These are phyloP conservation scores for Fusarium chuoi DNA, from an alignment of 2,329 filamentous ascomycete species.

Conservation along the genomic window DNA sequence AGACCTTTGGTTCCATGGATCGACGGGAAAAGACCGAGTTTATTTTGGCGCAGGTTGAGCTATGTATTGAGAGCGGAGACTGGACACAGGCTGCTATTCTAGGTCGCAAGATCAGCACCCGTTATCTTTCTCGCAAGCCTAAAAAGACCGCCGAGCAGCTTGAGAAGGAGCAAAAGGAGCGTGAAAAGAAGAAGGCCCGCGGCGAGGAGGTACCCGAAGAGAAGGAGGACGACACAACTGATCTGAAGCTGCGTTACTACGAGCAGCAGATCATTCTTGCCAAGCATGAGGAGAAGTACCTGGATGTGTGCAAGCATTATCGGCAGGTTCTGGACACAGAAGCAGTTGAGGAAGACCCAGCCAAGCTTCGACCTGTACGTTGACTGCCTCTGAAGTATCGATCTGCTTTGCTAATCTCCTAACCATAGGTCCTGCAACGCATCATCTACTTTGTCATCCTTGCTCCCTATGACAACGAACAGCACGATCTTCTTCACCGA, in stretches of 20 bases:
- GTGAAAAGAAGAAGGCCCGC: conserved; percentile 84
- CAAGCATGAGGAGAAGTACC: conserved; percentile 97
- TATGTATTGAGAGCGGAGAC: conserved; percentile 95
- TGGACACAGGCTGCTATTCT: conserved; percentile 97
- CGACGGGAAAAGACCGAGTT: conserved; percentile 98
- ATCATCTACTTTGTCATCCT: conserved; percentile 98
- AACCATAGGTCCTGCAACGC: conserved; percentile 80
- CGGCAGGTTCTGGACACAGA: conserved; percentile 96
- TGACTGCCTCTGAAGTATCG: neutral
- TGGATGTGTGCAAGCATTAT: conserved; percentile 98
- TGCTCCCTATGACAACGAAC: conserved; percentile 97
- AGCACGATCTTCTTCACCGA: conserved; percentile 95
- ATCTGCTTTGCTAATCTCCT: conserved; percentile 22
- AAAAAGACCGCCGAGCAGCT: conserved; percentile 91
- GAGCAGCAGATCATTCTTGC: conserved; percentile 96
- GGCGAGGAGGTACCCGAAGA: conserved; percentile 83
- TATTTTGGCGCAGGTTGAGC: conserved; percentile 90
- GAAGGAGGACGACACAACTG: conserved; percentile 89
- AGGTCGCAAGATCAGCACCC: conserved; percentile 95
- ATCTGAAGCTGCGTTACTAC: conserved; percentile 95
- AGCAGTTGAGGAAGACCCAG: conserved; percentile 88
- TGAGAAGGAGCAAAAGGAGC: conserved; percentile 89
- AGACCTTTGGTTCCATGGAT: conserved; percentile 99
- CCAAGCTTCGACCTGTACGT: conserved; percentile 84
- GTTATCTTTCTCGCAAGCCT: conserved; percentile 88